phyloP scores from a whole-genome alignment of 106 monocot species.

The Platanthera zijinensis region DNA sequence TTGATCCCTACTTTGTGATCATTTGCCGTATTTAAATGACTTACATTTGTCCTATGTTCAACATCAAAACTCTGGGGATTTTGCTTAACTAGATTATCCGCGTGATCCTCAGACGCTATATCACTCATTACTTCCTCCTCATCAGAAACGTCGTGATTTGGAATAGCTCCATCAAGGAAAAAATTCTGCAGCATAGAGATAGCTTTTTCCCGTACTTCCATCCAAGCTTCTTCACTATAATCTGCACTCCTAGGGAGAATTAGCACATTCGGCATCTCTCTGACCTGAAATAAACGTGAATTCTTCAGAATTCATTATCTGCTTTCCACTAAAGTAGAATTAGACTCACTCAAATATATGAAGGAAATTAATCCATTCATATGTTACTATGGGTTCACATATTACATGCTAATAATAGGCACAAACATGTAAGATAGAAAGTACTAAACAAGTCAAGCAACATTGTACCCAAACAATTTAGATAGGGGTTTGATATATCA shows the following conservation, averaged over 20 bases:
- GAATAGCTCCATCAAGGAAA: constrained; percentile 73
- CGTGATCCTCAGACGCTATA: constrained; percentile 42
- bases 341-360: too few species aligned
- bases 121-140: constrained; percentile 55
- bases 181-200: constrained; percentile 69
- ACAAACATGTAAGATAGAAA: too few species aligned
- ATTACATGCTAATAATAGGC: too few species aligned
- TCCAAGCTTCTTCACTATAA: constrained; percentile 99
- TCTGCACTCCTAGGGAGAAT: constrained; percentile 96
- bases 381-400: too few species aligned
- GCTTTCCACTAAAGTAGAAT: too few species aligned
- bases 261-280: constrained; percentile 97
- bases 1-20: constrained; percentile 28
- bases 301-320: not conserved
- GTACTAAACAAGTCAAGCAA: too few species aligned
- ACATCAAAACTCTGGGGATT: constrained; percentile 23
- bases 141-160: constrained; percentile 71
- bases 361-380: too few species aligned
- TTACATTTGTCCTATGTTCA: constrained; percentile 41
- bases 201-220: constrained; percentile 95
- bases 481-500: too few species aligned
- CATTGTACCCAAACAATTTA: too few species aligned
- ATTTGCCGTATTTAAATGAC: constrained; percentile 26
- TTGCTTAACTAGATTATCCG: constrained; percentile 36
- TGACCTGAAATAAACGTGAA: constrained; percentile 51